Conservation (phyloP, 495 filamentous ascomycete species). For the Aspergillus funiculosus region DNA sequence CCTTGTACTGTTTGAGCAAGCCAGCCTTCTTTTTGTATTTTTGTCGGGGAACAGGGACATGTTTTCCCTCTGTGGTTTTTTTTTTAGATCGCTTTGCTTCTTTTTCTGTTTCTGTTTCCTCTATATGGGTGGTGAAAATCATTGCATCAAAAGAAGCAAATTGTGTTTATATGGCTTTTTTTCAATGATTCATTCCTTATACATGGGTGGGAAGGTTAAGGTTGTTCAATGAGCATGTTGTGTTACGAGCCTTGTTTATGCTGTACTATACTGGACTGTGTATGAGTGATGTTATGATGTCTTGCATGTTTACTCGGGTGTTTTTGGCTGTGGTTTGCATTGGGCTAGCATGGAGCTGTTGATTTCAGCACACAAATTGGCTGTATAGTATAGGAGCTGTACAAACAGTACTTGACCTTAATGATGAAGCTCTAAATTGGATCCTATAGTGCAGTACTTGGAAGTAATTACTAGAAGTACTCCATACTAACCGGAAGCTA, state of each 20-base stretch:
- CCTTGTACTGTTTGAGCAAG: conserved; percentile 14
- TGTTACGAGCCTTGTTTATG: conserved; percentile 16
- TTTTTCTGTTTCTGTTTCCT: conserved; percentile 8
- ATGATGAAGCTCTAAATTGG: too few relatives aligned
- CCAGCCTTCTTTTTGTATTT: conserved; percentile 11
- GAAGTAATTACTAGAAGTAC: too few relatives aligned
- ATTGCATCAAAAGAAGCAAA: conserved; percentile 21
- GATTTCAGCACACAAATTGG: too few relatives aligned
- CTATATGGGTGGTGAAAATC: conserved; percentile 7
- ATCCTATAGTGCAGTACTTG: too few relatives aligned
- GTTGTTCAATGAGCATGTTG: conserved; percentile 8
- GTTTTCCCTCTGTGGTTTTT: conserved; percentile 10
- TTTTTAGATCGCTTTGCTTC: conserved; percentile 10
- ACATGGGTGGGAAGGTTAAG: conserved; percentile 9
- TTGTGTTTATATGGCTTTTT: conserved; percentile 8
- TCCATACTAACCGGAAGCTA: too few relatives aligned
- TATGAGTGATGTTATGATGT: conserved; percentile 21
- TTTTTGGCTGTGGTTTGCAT: conserved; percentile 13
- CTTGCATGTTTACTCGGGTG: conserved; percentile 9
- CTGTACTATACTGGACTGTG: conserved; percentile 21
- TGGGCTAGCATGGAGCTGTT: conserved; percentile 9
- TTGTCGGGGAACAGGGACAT: background rate
- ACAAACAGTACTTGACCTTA: too few relatives aligned
- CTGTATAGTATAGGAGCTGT: too few relatives aligned
- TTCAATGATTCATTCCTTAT: conserved; percentile 4